Conservation (phyloP, 2,329 filamentous ascomycete species). For the Colletotrichum karsti region DNA sequence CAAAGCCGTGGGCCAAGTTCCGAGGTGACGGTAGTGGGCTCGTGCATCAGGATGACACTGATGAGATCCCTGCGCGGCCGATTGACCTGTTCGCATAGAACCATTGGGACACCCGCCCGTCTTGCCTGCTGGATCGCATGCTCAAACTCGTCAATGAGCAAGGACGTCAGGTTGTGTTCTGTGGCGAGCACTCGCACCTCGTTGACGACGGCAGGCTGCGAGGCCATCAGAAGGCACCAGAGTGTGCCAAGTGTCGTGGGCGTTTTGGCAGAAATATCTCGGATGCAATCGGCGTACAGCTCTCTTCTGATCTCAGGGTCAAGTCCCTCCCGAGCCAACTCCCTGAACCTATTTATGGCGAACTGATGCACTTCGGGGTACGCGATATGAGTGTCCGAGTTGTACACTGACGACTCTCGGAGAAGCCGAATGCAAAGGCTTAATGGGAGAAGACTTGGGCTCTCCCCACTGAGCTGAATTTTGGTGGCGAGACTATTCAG, state of each 20-base stretch:
- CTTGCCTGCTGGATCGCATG: slow-evolving; percentile 56
- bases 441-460: slow-evolving; percentile 53
- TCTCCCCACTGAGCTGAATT: slow-evolving; percentile 43
- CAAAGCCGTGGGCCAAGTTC: slow-evolving; percentile 74
- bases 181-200: slow-evolving; percentile 67
- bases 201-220: slow-evolving; percentile 52
- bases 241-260: slow-evolving; percentile 76
- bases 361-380: slow-evolving; percentile 71
- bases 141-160: slow-evolving; percentile 73
- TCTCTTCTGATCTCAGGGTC: slow-evolving; percentile 62
- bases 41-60: slow-evolving; percentile 64
- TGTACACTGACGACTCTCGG: slow-evolving; percentile 72
- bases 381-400: slow-evolving; percentile 61
- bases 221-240: slow-evolving; percentile 65
- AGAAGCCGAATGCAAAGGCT: slow-evolving; percentile 72
- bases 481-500: slow-evolving; percentile 59
- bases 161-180: slow-evolving; percentile 67
- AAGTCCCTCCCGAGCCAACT: slow-evolving; percentile 66
- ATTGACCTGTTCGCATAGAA: slow-evolving; percentile 58
- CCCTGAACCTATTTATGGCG: slow-evolving; percentile 67
- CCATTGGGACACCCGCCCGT: slow-evolving; percentile 48
- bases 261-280: slow-evolving; percentile 72
- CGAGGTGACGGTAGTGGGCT: slow-evolving; percentile 68
- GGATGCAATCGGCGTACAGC: slow-evolving; percentile 73
- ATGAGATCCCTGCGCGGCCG: slow-evolving; percentile 66